Base-by-base conservation (phyloP, 805 yeast genomes). In the Saccharomycopsis sp. region DNA sequence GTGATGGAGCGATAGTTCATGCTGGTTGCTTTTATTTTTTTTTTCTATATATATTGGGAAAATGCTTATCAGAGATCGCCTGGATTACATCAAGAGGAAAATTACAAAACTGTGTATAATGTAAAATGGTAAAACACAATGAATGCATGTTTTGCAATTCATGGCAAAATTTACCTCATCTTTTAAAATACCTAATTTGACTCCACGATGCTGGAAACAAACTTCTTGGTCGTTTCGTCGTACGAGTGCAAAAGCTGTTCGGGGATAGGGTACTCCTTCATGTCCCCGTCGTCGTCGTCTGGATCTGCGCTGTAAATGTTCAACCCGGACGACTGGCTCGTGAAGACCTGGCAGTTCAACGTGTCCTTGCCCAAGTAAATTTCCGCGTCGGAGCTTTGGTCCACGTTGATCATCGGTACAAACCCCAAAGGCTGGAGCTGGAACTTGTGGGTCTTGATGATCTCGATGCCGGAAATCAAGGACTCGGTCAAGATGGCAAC, bases 201-300 rank as follows among this genome's bases (percentile, higher is more conserved):
- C 58, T 82, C 92, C 36, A 85, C 94, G 49, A 87, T 80, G 34
- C 72, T 68, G 50, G 84, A 75, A 25, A 69, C 66, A 46, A 88
- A 60, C 54, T 73, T 71, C 21, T 89, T 92, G 7, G 36, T 36
- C 41, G 58, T 55, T 34, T 62, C 59, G 40, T 62, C 66, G 48
- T 84, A 65, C 13, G 73, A 67, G 61, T 86, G 95, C 55, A 75
- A 74, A 61, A 92, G 71, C 65, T 92, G 98, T 62, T 92, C 99
- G 6, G 97, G 96, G 31, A 83, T 73, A 6, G 95, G 78, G 41
- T 76, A 64, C 61, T 92, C 99, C 40, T 68, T 73, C 61, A 72
- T 78, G 58, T 89, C 95, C 34, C 66, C 81, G 34, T 68, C 74
- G 4, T 16, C 40, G 25, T 44, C 44, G 17, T 69, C 79, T 12